Conservation (phyloP, 148 eudicot species). For the Vaccinium vitisidaea region DNA sequence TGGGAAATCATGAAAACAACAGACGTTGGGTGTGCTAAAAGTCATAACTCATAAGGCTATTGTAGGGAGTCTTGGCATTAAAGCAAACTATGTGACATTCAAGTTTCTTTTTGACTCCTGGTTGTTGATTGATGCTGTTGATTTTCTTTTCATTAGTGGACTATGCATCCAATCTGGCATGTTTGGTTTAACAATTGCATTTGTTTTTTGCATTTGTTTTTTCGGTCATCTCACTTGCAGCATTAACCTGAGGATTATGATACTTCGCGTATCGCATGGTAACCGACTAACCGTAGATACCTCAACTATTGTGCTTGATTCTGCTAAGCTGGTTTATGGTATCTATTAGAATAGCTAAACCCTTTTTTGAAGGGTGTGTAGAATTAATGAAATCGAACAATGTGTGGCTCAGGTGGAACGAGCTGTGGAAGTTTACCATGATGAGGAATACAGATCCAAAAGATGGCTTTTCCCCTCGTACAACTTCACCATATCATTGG, state of each 20-base stretch:
- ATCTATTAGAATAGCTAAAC: not conserved
- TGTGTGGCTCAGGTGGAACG: conserved; percentile 44
- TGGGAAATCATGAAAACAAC: too few relatives aligned
- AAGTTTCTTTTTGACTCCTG: too few relatives aligned
- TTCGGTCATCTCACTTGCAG: not conserved
- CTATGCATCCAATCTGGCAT: too few relatives aligned
- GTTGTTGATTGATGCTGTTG: too few relatives aligned
- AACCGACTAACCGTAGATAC: not conserved
- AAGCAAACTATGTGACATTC: too few relatives aligned
- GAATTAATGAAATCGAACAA: not conserved
- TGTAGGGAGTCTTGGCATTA: too few relatives aligned
- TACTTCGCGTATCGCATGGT: not conserved
- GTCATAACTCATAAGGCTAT: too few relatives aligned
- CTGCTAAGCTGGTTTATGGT: not conserved
- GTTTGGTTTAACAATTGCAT: not conserved
- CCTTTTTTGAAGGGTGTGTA: not conserved
- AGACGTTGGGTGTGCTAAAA: too few relatives aligned
- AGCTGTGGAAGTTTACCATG: conserved; percentile 44
- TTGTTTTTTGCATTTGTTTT: not conserved
- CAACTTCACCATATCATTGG: conserved; percentile 36
- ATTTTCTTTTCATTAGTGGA: too few relatives aligned
- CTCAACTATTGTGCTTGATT: not conserved
- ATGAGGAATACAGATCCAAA: conserved; percentile 38
- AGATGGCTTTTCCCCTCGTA: conserved; percentile 45
- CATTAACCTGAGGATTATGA: not conserved